Evolutionary conservation across 2,329 filamentous ascomycete genomes (phyloP), one percentile per base, ranked within the genome.

Genomic region (Monilinia fructicola): DNA sequence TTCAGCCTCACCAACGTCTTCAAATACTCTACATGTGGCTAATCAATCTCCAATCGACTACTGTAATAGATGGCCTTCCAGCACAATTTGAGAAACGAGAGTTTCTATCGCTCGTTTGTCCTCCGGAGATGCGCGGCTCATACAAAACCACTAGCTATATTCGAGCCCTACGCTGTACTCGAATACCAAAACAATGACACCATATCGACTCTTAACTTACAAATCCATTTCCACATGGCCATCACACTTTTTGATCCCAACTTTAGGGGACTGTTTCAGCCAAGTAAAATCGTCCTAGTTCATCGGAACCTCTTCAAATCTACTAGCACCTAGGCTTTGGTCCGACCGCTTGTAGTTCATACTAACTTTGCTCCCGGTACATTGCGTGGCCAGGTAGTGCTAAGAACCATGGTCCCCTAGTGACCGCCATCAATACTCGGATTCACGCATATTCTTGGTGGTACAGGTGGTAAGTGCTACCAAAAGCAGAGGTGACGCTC

Each of bases 401-500:
- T 35, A 6, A 23, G 42, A 59, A n/a, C 23, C 16, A 23, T 48
- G 18, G 35, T 35, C 14, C 46, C 28, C 18, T 59, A 44, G 26
- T 23, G 5, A 35, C 21, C 42, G 26, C 42, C 26, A 59, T 38
- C 28, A 35, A 38, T 35, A 48, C 56, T n/a, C 12, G 42, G 28
- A 50, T 48, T 23, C 11, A 14, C 44, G 31, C 42, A 48, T 60
- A 31, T 10, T 60, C 46, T 35, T 21, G 7, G 5, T 50, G 35
- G 7, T 48, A 23, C 21, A 14, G 21, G 56, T 60, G 56, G 28
- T 60, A 60, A 50, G 58, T 60, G 31, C 44, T n/a, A 48, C 58
- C 28, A 21, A 18, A 28, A 26, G 11, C 14, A 26, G 10, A 23
- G 21, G 44, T 18, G 23, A 26, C 21, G 44, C 28, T 35, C 5